Conservation (phyloP, 495 filamentous ascomycete genomes). For the Clohesyomyces aquaticus region DNA sequence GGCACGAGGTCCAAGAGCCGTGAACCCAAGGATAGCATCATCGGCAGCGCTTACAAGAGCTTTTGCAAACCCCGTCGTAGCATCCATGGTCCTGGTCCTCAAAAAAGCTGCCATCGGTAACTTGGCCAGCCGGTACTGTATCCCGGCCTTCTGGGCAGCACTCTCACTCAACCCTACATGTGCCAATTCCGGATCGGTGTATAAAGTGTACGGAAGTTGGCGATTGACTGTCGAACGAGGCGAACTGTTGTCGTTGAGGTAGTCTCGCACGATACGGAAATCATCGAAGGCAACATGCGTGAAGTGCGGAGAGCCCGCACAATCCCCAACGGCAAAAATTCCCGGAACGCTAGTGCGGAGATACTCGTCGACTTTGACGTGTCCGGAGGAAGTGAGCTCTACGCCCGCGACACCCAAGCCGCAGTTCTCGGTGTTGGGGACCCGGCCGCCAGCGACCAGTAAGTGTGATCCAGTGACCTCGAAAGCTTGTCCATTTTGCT, state of each 20-base stretch:
- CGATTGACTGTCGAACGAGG: background rate
- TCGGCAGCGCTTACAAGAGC: too few species aligned
- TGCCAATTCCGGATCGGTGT: constrained; percentile 19
- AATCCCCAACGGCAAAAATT: constrained; percentile 29
- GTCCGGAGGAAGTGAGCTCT: constrained; percentile 10
- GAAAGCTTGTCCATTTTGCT: constrained; percentile 3
- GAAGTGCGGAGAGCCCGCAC: constrained; percentile 26
- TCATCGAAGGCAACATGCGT: constrained; percentile 29
- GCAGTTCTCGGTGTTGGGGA: constrained; percentile 25
- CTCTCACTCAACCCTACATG: too few species aligned
- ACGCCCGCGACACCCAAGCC: constrained; percentile 25
- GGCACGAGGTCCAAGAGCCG: too few species aligned
- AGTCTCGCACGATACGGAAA: constrained; percentile 24
- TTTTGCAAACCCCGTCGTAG: too few species aligned
- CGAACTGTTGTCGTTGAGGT: background rate
- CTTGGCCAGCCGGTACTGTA: too few species aligned
- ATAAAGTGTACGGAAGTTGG: constrained; percentile 27
- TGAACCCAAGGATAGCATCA: too few species aligned
- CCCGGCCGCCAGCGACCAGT: constrained; percentile 18
- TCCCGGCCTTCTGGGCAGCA: too few species aligned
- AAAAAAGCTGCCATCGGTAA: too few species aligned
- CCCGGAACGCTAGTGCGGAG: constrained; percentile 4
- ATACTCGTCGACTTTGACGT: constrained; percentile 30
- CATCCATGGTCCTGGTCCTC: too few species aligned
- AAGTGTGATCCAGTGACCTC: constrained; percentile 20